Evolutionary conservation across 768 basidiomycete species (phyloP), one percentile per base, ranked within the genome.

Genomic region (Auriscalpium vulgare): DNA sequence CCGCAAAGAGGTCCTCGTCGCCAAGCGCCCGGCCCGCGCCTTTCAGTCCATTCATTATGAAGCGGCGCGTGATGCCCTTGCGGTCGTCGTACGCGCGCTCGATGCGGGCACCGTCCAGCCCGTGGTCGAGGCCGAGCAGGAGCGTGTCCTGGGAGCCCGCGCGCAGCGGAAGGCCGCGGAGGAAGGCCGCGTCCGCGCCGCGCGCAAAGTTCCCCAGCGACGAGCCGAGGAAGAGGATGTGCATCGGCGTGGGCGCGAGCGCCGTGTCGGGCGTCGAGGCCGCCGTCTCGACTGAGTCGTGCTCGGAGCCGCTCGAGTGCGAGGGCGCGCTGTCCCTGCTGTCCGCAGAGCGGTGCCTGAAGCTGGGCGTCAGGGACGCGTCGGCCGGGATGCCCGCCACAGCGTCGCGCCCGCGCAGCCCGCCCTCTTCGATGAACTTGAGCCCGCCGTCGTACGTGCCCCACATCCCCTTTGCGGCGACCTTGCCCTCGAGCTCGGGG

Each of bases 381-480:
- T n/a, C 54, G 13, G 52, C 49, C 10, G 61, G 50, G 4, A 47
- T 16, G 5, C 47, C 56, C 1, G 36, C 53, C 34, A 55, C 17
- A 10, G 59, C 56, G 34, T 57, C 62, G 34, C 59, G 56, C 2
- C 62, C 72, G 10, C 73, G 65, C 29, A 90, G 70, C 17, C 83
- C 85, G 10, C 87, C 86, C 47, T 82, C 75, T 44, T 80, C 71
- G 54, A 95, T 77, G 66, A 87, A 93, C 57, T 84, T 84, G 44
- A 98, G 74, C 2, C 95, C 94, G 35, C 87, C 87, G 50, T 95
- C 85, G 68, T 92, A 98, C 3, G 92, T 95, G 21, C 91, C 95
- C 68, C 90, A 90, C 61, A 97, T 78, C 19, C 95, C 97, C 56
- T 84, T 85, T 40, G 83, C 84, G 2, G 80, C 74, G 37, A 98